A percentile compares a stretch with the other conserved stretches of the same genome.
Conservation (phyloP, 345 rosid species). For the Hevea brasiliensis region DNA sequence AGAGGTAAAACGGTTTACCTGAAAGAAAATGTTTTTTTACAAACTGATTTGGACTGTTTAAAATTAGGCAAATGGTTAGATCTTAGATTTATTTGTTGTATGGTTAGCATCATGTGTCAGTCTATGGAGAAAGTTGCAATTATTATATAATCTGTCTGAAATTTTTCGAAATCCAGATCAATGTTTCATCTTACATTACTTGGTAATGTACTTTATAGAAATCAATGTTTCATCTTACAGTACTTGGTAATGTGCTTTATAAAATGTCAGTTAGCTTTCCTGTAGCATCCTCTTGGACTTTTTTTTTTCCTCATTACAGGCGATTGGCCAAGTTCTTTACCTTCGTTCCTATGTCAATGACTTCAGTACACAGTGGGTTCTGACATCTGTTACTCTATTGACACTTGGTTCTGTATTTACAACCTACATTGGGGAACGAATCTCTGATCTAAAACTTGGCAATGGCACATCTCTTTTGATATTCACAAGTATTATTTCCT, state of each 20-base stretch:
- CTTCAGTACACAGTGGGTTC: conserved; percentile 82
- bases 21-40: background rate
- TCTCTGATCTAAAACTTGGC: conserved; percentile 92
- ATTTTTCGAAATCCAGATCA: background rate
- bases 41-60: background rate
- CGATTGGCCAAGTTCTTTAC: conserved; percentile 88
- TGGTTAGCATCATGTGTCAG: background rate
- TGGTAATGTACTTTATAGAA: background rate
- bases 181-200: conserved; percentile 4
- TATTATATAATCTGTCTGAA: background rate
- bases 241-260: background rate
- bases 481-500: conserved; percentile 93
- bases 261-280: background rate
- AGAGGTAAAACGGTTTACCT: conserved; percentile 4
- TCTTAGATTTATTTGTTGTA: conserved; percentile 3
- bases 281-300: background rate
- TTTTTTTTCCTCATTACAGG: conserved; percentile 46
- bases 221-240: background rate
- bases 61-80: background rate
- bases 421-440: conserved; percentile 84
- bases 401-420: conserved; percentile 88
- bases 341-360: conserved; percentile 91
- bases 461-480: conserved; percentile 93
- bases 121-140: background rate
- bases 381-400: conserved; percentile 73